A percentile compares a stretch with the other conserved stretches of the same genome.
Evolutionary conservation across 352 stramenopile genomes (phyloP).

Genomic region (Pythium dissimile): DNA sequence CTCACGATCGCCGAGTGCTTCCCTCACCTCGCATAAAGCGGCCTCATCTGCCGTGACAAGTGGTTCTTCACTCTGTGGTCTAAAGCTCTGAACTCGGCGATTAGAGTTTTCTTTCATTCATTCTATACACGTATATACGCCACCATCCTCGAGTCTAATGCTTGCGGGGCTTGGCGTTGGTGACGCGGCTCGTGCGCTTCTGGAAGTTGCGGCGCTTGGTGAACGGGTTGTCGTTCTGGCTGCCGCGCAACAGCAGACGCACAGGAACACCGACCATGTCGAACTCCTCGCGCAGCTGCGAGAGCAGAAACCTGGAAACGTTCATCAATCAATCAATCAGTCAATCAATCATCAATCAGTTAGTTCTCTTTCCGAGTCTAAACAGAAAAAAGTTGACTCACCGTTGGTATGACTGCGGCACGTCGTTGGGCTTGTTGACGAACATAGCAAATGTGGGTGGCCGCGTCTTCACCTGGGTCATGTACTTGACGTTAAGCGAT

Average conservation of each 20-base stretch:
- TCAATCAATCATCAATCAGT: background rate
- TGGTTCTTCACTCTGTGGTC: no score
- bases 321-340: no score
- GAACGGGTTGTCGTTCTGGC: constrained; percentile 76
- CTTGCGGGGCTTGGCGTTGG: constrained; percentile 55
- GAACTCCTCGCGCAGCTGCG: constrained; percentile 78
- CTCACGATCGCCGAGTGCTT: constrained; percentile 81
- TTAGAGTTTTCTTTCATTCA: background rate
- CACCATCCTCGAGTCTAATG: background rate
- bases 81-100: background rate
- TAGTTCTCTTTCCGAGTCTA: background rate
- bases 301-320: constrained; percentile 64
- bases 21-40: constrained; percentile 28
- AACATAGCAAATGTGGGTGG: constrained; percentile 82
- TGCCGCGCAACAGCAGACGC: constrained; percentile 70
- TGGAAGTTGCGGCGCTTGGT: constrained; percentile 83
- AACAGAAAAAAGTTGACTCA: constrained; percentile 7
- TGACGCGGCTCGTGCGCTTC: constrained; percentile 63
- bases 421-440: constrained; percentile 72
- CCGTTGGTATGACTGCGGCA: constrained; percentile 75
- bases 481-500: constrained; percentile 85
- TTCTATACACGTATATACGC: constrained; percentile 3
- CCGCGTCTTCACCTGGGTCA: constrained; percentile 80
- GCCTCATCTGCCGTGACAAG: no score
- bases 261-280: constrained; percentile 81